phyloP scores from a whole-genome alignment of 176 grass and related monocot genomes.

The Aegilops bicornis region DNA sequence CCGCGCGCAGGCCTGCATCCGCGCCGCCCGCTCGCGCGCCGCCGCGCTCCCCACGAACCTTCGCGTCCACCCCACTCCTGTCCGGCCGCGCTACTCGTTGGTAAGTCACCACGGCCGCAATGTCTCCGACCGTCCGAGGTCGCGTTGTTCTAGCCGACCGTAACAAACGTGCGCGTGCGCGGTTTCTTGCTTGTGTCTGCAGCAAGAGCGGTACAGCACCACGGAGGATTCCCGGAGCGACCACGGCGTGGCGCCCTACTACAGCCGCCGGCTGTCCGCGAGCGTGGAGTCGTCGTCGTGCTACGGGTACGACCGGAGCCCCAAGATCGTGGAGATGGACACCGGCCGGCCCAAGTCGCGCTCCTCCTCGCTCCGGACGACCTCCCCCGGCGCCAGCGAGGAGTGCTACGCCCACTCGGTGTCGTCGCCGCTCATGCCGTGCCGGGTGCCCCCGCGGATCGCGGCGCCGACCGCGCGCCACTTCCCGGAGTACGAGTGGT shows the following conservation, averaged over 20 bases:
- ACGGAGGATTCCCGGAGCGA: constrained; percentile 75
- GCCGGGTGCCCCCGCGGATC: constrained; percentile 44
- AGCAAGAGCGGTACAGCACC: constrained; percentile 70
- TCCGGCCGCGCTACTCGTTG: constrained; percentile 59
- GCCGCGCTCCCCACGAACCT: constrained; percentile 27
- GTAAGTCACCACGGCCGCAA: constrained; percentile 29
- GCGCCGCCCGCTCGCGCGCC: constrained; percentile 51
- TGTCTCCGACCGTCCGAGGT: background rate
- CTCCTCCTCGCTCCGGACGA: constrained; percentile 67
- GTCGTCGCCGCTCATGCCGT: constrained; percentile 49
- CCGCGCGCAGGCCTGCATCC: constrained; percentile 73
- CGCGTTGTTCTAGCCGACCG: background rate
- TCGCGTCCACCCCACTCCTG: constrained; percentile 33
- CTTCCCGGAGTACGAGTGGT: constrained; percentile 59
- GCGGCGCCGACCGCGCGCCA: constrained; percentile 46
- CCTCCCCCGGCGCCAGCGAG: constrained; percentile 29
- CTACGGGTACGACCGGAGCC: constrained; percentile 58
- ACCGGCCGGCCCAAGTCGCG: constrained; percentile 65
- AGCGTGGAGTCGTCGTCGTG: constrained; percentile 70
- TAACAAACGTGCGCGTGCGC: background rate
- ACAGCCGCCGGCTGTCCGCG: constrained; percentile 70
- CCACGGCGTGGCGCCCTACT: constrained; percentile 56
- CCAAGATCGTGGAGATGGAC: constrained; percentile 97
- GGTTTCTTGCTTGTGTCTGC: constrained; percentile 23
- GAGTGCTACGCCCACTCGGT: constrained; percentile 38